Evolutionary conservation across 2,329 filamentous ascomycete species (phyloP), one percentile per base, ranked within the genome.

Genomic region (Leptodontidium sp.): DNA sequence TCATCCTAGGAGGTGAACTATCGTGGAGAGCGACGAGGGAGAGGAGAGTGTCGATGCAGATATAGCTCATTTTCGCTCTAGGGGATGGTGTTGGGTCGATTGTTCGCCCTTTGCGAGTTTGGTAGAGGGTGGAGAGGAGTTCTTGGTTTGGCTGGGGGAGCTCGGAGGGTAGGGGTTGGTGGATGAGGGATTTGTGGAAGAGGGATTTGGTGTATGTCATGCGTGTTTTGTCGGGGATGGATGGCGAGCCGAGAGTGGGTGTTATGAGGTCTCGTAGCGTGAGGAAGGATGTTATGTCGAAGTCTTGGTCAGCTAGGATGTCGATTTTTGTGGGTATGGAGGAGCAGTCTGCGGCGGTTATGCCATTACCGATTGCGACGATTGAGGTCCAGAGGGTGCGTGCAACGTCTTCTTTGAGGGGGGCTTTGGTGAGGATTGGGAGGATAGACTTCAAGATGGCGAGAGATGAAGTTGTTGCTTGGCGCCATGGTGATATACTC

Each of bases 151-250:
- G 70, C 74, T 81, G 72, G 58, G 88, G 84, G 69, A 91, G 75
- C 84, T 91, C 82, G 82, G 84, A 83, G 14, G 85, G 84, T 72
- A 93, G 89, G 0, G 81, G 78, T 0, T 85, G 80, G 78, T 97
- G 93, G 62, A 98, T 89, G 67, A 97, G 88, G 1, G 94, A 97
- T 38, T 89, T 92, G 57, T 86, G 85, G 81, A 98, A 97, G 1
- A 99, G 85, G 29, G 89, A 91, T 72, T 90, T 87, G 0, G 91
- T 88, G 75, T 94, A 97, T 0, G 86, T 81, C 64, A 86, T 86
- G 50, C 93, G 88, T 2, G 90, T 88, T 70, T 83, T 83, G 71
- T 94, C 90, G 0, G 89, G 84, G 7, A 98, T 86, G 1, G 83
- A 80, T 6, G 86, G 78, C 0, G 88, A 86, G 1, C 94, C 92